Base-by-base conservation (phyloP, 2,329 filamentous ascomycete species). In the Fonsecaea pedrosoi region DNA sequence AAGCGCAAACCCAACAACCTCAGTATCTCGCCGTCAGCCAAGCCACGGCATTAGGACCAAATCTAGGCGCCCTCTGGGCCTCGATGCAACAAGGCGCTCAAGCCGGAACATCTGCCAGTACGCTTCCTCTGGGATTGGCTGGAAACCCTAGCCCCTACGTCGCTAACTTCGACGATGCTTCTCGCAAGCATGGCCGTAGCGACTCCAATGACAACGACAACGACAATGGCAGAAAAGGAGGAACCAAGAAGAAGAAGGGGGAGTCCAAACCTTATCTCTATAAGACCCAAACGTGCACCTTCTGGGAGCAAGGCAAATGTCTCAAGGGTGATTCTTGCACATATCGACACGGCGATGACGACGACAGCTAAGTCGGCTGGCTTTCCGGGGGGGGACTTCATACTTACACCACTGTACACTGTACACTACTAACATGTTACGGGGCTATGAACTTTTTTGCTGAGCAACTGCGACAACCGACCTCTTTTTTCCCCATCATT, bases 271-370 rank as follows among this genome's bases (percentile, higher is more conserved):
- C 81, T 74, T 79, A 78, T 60, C 81, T 82, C 68, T 78, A 78
- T 65, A 80, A 80, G 59, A 75, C 79, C 21, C 78, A 82, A 40
- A 75, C 80, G 9, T 87, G 85, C 75, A 80, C 81, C 65, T 87
- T 83, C 74, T 87, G 81, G 81, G 77, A 81, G 40, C 80, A 84
- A 66, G 84, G 84, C 12, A 82, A 81, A 71, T 86, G 85, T 73
- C 77, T 80, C 64, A 86, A 86, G 71, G 83, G 83, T 18, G 79
- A 82, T 25, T 77, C 82, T 48, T 85, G 83, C 74, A 84, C 82
- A n/a, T 84, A 80, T 73, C 76, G 81, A 64, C 82, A 84, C 64
- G 81, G 83, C 42, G 62, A 70, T 12, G 68, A 70, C 9, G 59
- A 61, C 12, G 45, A 50, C 2, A 9, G 12, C 18, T 50, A 12